These are phyloP conservation scores for Primulina huaijiensis DNA, from an alignment of 257 asterid genomes.

Conservation along the genomic window DNA sequence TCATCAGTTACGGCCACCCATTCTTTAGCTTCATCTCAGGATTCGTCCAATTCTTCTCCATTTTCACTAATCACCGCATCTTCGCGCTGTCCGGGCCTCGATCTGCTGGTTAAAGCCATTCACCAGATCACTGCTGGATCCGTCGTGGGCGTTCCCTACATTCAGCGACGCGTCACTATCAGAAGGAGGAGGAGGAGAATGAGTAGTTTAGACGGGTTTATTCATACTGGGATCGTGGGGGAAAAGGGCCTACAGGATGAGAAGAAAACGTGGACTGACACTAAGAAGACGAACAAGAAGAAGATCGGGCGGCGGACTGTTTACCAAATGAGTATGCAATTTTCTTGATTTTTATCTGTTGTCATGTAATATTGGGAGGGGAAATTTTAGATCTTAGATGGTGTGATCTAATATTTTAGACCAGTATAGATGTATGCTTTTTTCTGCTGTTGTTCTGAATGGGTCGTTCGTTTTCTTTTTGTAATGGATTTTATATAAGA, in stretches of 20 bases:
- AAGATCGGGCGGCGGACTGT: slow-evolving; percentile 27
- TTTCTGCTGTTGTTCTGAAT: not conserved
- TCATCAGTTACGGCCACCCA: slow-evolving; percentile 43
- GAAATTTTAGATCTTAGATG: not conserved
- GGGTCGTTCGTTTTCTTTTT: not conserved
- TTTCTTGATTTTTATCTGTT: not conserved
- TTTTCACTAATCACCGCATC: slow-evolving; percentile 23
- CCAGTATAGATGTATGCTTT: not conserved
- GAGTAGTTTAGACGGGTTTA: slow-evolving; percentile 34
- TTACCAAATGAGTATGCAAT: not conserved
- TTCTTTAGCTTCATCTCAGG: slow-evolving; percentile 52
- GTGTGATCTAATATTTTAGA: not conserved
- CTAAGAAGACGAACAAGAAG: slow-evolving; percentile 13
- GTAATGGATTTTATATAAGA: not conserved
- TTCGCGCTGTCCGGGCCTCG: slow-evolving; percentile 72
- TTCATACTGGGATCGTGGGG: slow-evolving; percentile 23
- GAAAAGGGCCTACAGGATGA: slow-evolving; percentile 17
- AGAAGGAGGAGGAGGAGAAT: slow-evolving; percentile 43
- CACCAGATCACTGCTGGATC: slow-evolving; percentile 73
- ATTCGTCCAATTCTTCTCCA: slow-evolving; percentile 42
- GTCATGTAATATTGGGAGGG: not conserved
- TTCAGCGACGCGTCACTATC: slow-evolving; percentile 63
- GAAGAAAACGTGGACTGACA: slow-evolving; percentile 15
- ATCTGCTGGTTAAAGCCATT: slow-evolving; percentile 88
- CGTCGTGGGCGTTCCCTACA: slow-evolving; percentile 74